These are phyloP conservation scores for Candida gigantensis DNA, from an alignment of 1,139 yeast genomes.

Conservation along the genomic window DNA sequence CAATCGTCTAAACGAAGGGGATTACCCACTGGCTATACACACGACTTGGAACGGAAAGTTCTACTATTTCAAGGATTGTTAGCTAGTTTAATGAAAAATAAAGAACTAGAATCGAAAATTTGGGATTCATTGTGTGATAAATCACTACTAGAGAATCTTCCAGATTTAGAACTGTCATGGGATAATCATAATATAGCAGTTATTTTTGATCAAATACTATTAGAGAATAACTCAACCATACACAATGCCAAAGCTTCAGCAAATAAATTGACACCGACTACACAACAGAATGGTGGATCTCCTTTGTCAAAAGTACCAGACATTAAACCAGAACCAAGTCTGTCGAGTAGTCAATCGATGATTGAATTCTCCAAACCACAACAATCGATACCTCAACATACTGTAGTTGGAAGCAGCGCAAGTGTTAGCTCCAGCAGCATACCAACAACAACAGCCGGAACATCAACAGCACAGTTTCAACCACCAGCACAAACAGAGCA, in stretches of 20 bases:
- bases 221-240: slow-evolving; percentile 12
- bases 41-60: slow-evolving; percentile 23
- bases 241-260: slow-evolving; percentile 14
- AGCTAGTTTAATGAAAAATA: slow-evolving; percentile 13
- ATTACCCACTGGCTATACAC: slow-evolving; percentile 26
- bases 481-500: too few relatives aligned
- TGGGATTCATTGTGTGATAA: slow-evolving; percentile 7
- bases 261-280: slow-evolving; percentile 5
- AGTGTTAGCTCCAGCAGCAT: too few relatives aligned
- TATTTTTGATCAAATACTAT: slow-evolving; percentile 14
- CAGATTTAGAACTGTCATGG: slow-evolving; percentile 16
- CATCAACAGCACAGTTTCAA: too few relatives aligned
- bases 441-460: too few relatives aligned
- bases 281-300: too few relatives aligned
- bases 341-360: too few relatives aligned
- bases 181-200: slow-evolving; percentile 11
- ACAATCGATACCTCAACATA: too few relatives aligned
- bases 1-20: slow-evolving; percentile 24
- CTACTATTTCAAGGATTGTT: slow-evolving; percentile 20
- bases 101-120: slow-evolving; percentile 11
- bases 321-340: neutral
- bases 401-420: too few relatives aligned
- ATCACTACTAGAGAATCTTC: slow-evolving; percentile 10
- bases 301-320: too few relatives aligned
- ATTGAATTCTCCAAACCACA: too few relatives aligned